phyloP scores from a whole-genome alignment of 1,284 basidiomycete genomes.

The Ceraceosorus guamensis region DNA sequence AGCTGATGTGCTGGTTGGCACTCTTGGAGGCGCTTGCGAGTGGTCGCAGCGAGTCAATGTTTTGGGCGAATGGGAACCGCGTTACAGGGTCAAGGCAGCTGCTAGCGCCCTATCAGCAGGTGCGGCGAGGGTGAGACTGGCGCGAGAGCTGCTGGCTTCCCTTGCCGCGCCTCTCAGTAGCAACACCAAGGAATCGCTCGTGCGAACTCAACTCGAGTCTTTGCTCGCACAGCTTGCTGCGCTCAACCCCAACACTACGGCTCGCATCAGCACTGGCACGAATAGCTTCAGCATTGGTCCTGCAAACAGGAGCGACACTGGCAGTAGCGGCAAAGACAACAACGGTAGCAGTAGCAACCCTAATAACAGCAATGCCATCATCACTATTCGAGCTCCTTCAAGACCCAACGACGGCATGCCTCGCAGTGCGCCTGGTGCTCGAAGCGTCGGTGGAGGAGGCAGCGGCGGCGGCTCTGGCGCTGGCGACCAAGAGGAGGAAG shows the following conservation, averaged over 20 bases:
- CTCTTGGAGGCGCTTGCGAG: constrained; percentile 42
- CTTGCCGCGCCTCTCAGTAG: constrained; percentile 36
- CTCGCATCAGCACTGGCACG: constrained; percentile 31
- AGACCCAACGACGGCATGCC: constrained; percentile 8
- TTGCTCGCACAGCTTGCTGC: constrained; percentile 39
- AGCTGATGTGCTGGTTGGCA: constrained; percentile 41
- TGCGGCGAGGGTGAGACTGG: constrained; percentile 29
- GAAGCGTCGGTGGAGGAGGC: constrained; percentile 7
- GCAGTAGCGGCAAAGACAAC: constrained; percentile 1
- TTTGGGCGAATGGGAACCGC: constrained; percentile 36
- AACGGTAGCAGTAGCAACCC: constrained; percentile 20
- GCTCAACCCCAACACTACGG: constrained; percentile 32
- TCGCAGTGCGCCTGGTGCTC: constrained; percentile 7
- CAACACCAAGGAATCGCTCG: constrained; percentile 32
- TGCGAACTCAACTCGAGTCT: constrained; percentile 40
- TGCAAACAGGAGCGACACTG: constrained; percentile 3
- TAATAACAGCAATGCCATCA: constrained; percentile 24
- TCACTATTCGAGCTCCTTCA: constrained; percentile 26
- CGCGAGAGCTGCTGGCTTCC: constrained; percentile 37
- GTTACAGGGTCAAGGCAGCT: constrained; percentile 29
- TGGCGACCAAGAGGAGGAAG: constrained; percentile 28
- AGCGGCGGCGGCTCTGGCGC: constrained; percentile 14
- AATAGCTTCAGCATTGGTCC: constrained; percentile 15
- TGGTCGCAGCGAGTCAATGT: constrained; percentile 42
- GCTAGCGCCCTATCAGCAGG: constrained; percentile 31